A percentile compares a stretch with the other conserved stretches of the same genome.
phyloP scores from a whole-genome alignment of 2,329 filamentous ascomycete species.

The Blastomyces parvus region DNA sequence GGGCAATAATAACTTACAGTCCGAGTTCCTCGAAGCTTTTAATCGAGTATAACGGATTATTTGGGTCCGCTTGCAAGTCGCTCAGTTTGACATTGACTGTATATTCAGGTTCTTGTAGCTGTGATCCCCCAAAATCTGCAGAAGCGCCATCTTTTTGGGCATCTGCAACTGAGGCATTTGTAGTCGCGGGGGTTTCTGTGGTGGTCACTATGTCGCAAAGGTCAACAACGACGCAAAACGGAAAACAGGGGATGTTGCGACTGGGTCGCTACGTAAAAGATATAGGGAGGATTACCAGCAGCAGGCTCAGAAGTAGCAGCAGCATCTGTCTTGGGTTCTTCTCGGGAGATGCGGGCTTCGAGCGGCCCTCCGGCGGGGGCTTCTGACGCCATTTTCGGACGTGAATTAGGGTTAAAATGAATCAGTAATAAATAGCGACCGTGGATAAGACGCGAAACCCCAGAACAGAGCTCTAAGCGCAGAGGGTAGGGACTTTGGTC shows the following conservation, averaged over 20 bases:
- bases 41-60: slow-evolving; percentile 78
- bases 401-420: background rate
- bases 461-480: background rate
- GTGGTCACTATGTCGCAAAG: background rate
- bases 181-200: slow-evolving; percentile 14
- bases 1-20: slow-evolving; percentile 52
- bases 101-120: slow-evolving; percentile 62
- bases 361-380: slow-evolving; percentile 33
- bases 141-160: slow-evolving; percentile 35
- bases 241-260: background rate
- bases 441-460: background rate
- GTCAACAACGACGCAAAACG: slow-evolving; percentile 16
- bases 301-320: background rate
- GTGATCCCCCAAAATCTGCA: slow-evolving; percentile 37
- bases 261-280: background rate
- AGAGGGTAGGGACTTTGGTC: background rate
- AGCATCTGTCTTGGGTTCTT: slow-evolving; percentile 21
- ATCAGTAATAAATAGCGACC: background rate
- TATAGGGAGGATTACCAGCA: background rate
- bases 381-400: slow-evolving; percentile 32
- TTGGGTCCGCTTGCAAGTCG: slow-evolving; percentile 75
- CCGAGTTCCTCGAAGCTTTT: slow-evolving; percentile 77
- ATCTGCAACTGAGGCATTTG: slow-evolving; percentile 20
- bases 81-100: slow-evolving; percentile 89
- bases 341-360: slow-evolving; percentile 41